Conservation (phyloP, 1,139 yeast species). For the Nematodospora anomalae region DNA sequence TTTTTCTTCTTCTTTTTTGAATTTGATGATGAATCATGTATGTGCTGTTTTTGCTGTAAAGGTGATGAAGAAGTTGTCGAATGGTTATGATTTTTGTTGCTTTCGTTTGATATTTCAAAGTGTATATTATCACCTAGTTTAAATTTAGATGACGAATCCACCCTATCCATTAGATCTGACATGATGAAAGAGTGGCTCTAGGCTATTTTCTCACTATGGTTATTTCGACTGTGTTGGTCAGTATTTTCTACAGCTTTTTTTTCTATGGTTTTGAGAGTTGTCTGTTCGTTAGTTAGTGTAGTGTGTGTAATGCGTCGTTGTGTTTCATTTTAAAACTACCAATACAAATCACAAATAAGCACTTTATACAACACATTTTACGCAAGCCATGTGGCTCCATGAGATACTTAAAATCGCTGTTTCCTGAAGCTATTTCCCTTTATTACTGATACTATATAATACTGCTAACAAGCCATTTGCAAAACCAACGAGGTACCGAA, state of each 20-base stretch:
- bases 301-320: too few relatives aligned
- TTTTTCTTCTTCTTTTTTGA: conserved; percentile 36
- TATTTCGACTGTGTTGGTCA: conserved; percentile 3
- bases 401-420: too few relatives aligned
- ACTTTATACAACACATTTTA: too few relatives aligned
- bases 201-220: neutral
- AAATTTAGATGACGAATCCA: conserved; percentile 13
- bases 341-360: too few relatives aligned
- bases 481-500: too few relatives aligned
- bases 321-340: too few relatives aligned
- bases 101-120: conserved; percentile 46
- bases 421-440: too few relatives aligned
- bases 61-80: neutral
- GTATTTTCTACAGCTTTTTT: conserved; percentile 7
- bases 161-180: conserved; percentile 7
- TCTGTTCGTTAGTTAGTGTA: neutral
- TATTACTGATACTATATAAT: too few relatives aligned
- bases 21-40: conserved; percentile 6
- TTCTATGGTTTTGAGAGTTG: conserved; percentile 1
- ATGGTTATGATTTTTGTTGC: conserved; percentile 4
- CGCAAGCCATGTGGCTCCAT: too few relatives aligned
- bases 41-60: neutral
- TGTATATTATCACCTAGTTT: conserved; percentile 54
- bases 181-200: conserved; percentile 1
- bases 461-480: too few relatives aligned